Base-by-base conservation (phyloP, 768 basidiomycete species). In the Amanita fuliginea region DNA sequence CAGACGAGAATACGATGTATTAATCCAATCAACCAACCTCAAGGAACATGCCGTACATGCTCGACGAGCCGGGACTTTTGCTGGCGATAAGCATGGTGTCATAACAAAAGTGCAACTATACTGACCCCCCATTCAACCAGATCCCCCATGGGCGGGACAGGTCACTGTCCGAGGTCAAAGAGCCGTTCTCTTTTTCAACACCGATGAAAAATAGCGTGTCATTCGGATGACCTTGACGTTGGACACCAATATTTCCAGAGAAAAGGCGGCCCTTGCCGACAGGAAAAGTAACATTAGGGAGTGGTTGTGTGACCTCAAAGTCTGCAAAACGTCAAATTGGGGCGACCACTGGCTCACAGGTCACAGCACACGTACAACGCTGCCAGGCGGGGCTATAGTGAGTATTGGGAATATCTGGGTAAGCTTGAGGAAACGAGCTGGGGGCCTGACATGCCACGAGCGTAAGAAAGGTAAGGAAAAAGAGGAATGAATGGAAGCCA, bases 51-150 rank as follows among this genome's bases (percentile, higher is more conserved):
- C 83, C 83, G 40, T 73, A 64, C 58, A 86, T 65, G 60, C 83
- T 83, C 10, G 85, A 86, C 4, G 81, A 75, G 16, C 85, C 85
- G 3, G 84, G 83, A 14, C 84, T 74, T 28, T 32, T 18, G 19
- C 13, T 33, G 26, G 9, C 14, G 28, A 16, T 48, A 9, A 41
- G 42, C 19, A 19, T 11, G 19, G 32, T 40, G 39, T n/a, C 0
- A 18, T 32, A 19, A 32, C 11, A 28, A 13, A 24, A 26, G 16
- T 26, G 8, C 5, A 11, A 40, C 6, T 18, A 30, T 40, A 36
- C 76, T 42, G 55, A 80, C 79, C 81, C 83, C 64, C 83, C 84
- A 52, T 84, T 83, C 21, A 86, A 60, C 82, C 82, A 86, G 36
- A 86, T 78, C 3, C 75, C 74, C 84, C 84, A 85, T 1, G 84